Base-by-base conservation (phyloP, 2,329 filamentous ascomycete genomes). In the Hypoxylon sp. region DNA sequence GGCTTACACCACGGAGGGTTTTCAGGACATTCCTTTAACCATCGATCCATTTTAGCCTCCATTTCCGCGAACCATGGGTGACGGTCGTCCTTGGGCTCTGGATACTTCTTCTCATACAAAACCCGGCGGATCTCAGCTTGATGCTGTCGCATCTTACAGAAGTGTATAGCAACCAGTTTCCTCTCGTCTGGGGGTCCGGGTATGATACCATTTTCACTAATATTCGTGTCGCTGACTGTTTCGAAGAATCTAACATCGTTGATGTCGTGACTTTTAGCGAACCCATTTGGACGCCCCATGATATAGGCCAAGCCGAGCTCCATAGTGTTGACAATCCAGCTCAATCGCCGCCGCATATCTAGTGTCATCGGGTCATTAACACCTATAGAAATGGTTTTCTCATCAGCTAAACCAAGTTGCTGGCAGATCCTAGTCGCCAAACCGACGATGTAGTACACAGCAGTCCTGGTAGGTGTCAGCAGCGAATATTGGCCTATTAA, bases 381-480 rank as follows among this genome's bases (percentile, higher is more conserved):
- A 14, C 85, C 85, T 30, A 91, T 85, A 25, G 87, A 87, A 63
- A 98, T 93, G 0, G 94, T 97, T 77, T 93, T 92, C 79, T 98
- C 96, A 74, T 97, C 93, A 19, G 91, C 91, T 46, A 98, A 83
- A 5, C 94, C 93, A 57, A 98, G 85, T 61, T 97, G 93, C 77
- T 98, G 95, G 77, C 92, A 94, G 55, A 99, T 89, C 71, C 93
- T 90, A 14, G 93, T 91, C 6, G 94, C 94, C 19, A 97, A 87
- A 5, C 96, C 96, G 49, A 98, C 89, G 53, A 98, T 90, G 80
- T 97, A 98, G 81, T 97, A 98, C 19, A 97, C 91, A 14, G 95
- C 94, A 4, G 93, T 97, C 66, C 94, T 86, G 1, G 95, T 98
- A 0, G 96, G 95, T 0, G 95, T 98, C 46, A 98, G 82, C 19